A percentile compares a stretch with the other conserved stretches of the same genome.
Conservation (phyloP, 345 rosid genomes). For the Linum trigynum region DNA sequence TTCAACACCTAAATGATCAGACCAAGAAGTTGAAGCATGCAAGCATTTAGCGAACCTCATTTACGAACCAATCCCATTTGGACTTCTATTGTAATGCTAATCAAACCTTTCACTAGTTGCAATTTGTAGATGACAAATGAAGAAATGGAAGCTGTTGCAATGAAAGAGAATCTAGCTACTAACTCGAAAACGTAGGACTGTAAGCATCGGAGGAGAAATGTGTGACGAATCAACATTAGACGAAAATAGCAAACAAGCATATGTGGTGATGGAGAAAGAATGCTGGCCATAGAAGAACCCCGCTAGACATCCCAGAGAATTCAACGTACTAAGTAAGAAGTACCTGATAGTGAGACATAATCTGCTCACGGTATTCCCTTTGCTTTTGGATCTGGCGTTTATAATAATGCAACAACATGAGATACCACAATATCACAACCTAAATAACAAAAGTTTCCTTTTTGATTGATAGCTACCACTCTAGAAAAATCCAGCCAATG, state of each 20-base stretch:
- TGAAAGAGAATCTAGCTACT: not conserved
- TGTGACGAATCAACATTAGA: not conserved
- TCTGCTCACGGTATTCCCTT: slow-evolving; percentile 69
- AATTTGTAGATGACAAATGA: not conserved
- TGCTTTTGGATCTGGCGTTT: slow-evolving; percentile 57
- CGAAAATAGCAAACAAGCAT: not conserved
- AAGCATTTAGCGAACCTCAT: not conserved
- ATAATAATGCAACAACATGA: not conserved
- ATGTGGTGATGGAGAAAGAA: not conserved
- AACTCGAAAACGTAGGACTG: not conserved
- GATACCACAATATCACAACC: not conserved
- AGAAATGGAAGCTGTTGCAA: too few species aligned
- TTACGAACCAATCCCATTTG: not conserved
- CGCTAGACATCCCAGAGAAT: not conserved
- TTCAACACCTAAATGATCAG: not conserved
- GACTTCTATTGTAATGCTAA: not conserved
- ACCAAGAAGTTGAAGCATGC: not conserved
- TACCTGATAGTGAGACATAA: slow-evolving; percentile 67
- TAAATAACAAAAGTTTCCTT: not conserved
- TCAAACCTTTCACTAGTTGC: not conserved
- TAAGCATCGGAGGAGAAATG: not conserved
- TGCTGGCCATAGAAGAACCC: not conserved
- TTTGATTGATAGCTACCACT: not conserved
- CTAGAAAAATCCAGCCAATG: not conserved
- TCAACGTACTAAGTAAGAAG: not conserved